Evolutionary conservation across 345 rosid genomes (phyloP), one percentile per base, ranked within the genome.

Genomic region (Crucihimalaya himalaica): DNA sequence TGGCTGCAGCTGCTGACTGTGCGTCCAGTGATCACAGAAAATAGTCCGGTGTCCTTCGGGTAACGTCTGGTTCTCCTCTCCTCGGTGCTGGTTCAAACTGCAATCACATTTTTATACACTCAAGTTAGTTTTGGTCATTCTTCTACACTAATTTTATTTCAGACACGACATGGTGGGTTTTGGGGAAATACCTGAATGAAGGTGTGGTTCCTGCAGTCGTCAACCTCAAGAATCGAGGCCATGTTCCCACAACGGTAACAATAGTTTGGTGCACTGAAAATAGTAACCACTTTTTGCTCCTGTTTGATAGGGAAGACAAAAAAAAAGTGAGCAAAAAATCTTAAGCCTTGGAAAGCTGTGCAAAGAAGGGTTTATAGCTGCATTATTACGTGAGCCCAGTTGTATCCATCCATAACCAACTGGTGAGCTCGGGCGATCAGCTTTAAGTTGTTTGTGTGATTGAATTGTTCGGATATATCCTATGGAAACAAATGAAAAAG

Each of bases 61-160:
- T 93, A 27, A 93, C 97, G 62, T 90, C 98, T 35, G 98, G 98
- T 78, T 93, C 97, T 70, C 98, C 98, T 82, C 98, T 89, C 78
- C 98, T 85, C 0, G 98, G 96, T 63, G 98, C 97, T 39, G 98
- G 98, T 84, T 93, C 98, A 85, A 93, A 93, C 98, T 93, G 89
- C 79, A 81, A 1, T 48, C 60, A 74, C 15, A 66, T 23, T 58
- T 53, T 68, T 45, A 37, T 40, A 37, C 2, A 34, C 53, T 52
- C 48, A n/a, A 34, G 55, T 72, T 51, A 37, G 23, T 13, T 13
- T 37, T 54, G 54, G 25, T 45, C 54, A 28, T 34, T 52, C 13
- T 29, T 52, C 69, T 40, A 60, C 32, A 19, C 25, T 68, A 62
- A 25, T 53, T 32, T 28, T 10, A 3, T 18, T 23, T 25, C 16